Conservation (phyloP, 192 early-diverging fungal species). For the Backusella sp. region DNA sequence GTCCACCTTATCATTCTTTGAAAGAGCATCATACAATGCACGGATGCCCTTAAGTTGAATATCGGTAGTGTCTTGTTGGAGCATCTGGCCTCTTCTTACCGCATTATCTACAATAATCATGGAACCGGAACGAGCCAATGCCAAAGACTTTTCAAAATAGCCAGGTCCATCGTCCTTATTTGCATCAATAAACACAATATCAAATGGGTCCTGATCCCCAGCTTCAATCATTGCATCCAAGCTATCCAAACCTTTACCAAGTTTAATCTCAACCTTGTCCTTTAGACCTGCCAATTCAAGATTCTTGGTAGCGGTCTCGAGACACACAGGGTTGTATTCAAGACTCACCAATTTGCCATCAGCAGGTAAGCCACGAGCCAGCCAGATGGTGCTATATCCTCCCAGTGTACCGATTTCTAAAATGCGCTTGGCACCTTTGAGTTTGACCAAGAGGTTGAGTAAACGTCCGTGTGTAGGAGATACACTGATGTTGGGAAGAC, state of each 20-base stretch:
- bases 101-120: not conserved
- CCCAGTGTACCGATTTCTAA: constrained; percentile 7
- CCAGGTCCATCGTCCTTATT: not conserved
- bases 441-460: not conserved
- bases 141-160: not conserved
- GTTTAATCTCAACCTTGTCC: not conserved
- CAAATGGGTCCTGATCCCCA: not conserved
- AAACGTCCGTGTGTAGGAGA: not conserved
- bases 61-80: not conserved
- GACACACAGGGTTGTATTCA: not conserved
- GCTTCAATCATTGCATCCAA: not conserved
- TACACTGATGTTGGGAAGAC: not conserved
- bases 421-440: not conserved
- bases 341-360: constrained; percentile 3
- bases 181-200: constrained; percentile 5
- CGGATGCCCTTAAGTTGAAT: not conserved
- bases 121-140: not conserved
- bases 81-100: not conserved
- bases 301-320: not conserved
- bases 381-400: constrained; percentile 1
- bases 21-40: not conserved
- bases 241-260: not conserved
- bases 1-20: not conserved
- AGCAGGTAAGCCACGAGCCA: not conserved
- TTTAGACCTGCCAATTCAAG: not conserved